A percentile compares a stretch with the other conserved stretches of the same genome.
Evolutionary conservation across 1,284 basidiomycete genomes (phyloP).

Genomic region (Apiotrichum laibachii): DNA sequence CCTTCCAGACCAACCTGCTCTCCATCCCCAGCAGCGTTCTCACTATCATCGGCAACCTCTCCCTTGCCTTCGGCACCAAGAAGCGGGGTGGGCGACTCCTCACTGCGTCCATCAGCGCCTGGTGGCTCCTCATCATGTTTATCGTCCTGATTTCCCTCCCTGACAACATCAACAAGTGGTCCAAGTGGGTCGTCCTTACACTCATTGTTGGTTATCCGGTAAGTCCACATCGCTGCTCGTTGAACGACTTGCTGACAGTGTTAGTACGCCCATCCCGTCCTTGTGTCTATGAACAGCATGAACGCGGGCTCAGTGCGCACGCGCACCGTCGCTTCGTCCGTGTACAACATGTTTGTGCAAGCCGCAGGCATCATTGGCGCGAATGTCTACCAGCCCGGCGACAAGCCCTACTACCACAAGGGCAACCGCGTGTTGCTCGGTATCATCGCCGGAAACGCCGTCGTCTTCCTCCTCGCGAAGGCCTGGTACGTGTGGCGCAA

Average conservation of each 20-base stretch:
- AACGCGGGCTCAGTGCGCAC: slow-evolving; percentile 43
- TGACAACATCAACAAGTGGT: slow-evolving; percentile 25
- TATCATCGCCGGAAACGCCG: slow-evolving; percentile 26
- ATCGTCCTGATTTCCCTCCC: slow-evolving; percentile 29
- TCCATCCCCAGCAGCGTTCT: slow-evolving; percentile 39
- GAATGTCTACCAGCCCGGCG: slow-evolving; percentile 38
- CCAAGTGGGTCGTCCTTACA: slow-evolving; percentile 21
- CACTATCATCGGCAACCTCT: slow-evolving; percentile 42
- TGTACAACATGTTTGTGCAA: slow-evolving; percentile 47
- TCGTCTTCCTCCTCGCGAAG: slow-evolving; percentile 24
- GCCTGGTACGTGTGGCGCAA: slow-evolving; percentile 30
- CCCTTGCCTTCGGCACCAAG: slow-evolving; percentile 32
- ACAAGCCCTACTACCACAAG: slow-evolving; percentile 37
- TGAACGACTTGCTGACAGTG: neutral
- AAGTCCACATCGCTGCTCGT: neutral
- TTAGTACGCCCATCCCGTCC: slow-evolving; percentile 16
- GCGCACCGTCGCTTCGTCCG: slow-evolving; percentile 36
- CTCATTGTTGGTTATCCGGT: slow-evolving; percentile 22
- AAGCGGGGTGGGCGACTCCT: slow-evolving; percentile 31
- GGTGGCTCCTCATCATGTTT: slow-evolving; percentile 37
- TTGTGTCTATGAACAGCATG: slow-evolving; percentile 33
- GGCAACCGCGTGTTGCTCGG: slow-evolving; percentile 38
- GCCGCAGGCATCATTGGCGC: slow-evolving; percentile 30
- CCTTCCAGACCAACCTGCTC: slow-evolving; percentile 50
- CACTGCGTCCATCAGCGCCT: slow-evolving; percentile 18